phyloP scores from a whole-genome alignment of 176 grass and related monocot genomes.

The Oryza australiensis region DNA sequence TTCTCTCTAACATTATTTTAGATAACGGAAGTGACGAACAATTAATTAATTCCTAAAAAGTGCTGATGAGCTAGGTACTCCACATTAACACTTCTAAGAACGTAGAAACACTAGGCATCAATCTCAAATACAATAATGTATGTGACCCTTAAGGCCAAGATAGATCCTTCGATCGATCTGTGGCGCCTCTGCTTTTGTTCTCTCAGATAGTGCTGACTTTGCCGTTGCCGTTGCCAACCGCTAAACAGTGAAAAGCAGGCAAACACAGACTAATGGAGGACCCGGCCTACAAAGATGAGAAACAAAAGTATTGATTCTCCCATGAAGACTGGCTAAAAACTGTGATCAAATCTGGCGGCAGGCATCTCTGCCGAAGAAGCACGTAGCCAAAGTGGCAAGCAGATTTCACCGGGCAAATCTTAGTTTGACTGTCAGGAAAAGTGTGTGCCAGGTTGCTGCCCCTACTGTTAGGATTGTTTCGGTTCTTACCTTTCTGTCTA shows the following conservation, averaged over 20 bases:
- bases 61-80: background rate
- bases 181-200: constrained; percentile 26
- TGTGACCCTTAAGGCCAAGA: constrained; percentile 11
- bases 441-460: background rate
- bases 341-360: constrained; percentile 9
- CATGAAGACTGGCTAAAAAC: background rate
- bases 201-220: constrained; percentile 23
- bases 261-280: constrained; percentile 47
- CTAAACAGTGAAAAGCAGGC: constrained; percentile 37
- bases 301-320: constrained; percentile 44
- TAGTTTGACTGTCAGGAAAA: constrained; percentile 16
- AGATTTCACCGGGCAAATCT: constrained; percentile 43
- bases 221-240: constrained; percentile 8
- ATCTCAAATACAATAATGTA: background rate
- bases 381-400: constrained; percentile 26
- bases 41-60: background rate
- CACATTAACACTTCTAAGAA: background rate
- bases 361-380: constrained; percentile 15
- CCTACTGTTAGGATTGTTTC: background rate
- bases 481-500: background rate
- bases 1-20: background rate
- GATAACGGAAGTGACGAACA: background rate
- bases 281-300: constrained; percentile 35
- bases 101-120: background rate
- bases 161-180: constrained; percentile 8